Conservation (phyloP, 306 rosid genomes). For the Cicer bijugum region DNA sequence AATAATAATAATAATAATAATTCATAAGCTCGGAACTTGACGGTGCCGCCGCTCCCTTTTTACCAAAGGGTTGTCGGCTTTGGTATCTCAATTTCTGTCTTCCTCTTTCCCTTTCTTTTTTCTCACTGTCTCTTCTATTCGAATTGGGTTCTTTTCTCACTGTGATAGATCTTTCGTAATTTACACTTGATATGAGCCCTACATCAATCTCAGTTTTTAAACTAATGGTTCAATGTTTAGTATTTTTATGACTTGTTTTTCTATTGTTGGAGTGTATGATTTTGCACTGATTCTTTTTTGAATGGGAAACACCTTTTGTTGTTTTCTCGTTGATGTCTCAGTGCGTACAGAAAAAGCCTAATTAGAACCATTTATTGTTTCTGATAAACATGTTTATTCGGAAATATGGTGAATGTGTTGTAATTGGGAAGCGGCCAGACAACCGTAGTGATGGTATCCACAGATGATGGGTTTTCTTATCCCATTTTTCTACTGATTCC, state of each 20-base stretch:
- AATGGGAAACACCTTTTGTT: slow-evolving; percentile 34
- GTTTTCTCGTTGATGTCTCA: slow-evolving; percentile 48
- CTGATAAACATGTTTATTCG: slow-evolving; percentile 10
- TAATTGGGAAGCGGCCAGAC: slow-evolving; percentile 85
- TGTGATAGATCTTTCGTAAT: slow-evolving; percentile 51
- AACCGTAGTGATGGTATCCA: slow-evolving; percentile 94
- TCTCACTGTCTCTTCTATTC: neutral
- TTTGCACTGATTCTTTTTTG: slow-evolving; percentile 54
- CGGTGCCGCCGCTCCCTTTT: slow-evolving; percentile 58
- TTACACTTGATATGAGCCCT: slow-evolving; percentile 89
- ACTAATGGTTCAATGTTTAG: rapidly evolving
- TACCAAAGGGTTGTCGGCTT: slow-evolving; percentile 39
- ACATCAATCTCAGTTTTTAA: too few relatives aligned
- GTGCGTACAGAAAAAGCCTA: slow-evolving; percentile 63
- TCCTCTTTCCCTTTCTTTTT: neutral
- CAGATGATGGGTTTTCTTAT: slow-evolving; percentile 59
- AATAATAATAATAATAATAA: too few relatives aligned
- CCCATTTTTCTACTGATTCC: slow-evolving; percentile 77
- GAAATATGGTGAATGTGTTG: slow-evolving; percentile 14
- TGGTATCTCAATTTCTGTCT: slow-evolving; percentile 49
- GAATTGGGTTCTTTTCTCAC: slow-evolving; percentile 49
- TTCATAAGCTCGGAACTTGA: neutral
- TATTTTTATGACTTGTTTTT: neutral
- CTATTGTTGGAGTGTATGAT: neutral
- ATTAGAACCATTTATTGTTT: slow-evolving; percentile 30